Conservation (phyloP, 2,329 filamentous ascomycete species). For the Metarhizium robertsii region DNA sequence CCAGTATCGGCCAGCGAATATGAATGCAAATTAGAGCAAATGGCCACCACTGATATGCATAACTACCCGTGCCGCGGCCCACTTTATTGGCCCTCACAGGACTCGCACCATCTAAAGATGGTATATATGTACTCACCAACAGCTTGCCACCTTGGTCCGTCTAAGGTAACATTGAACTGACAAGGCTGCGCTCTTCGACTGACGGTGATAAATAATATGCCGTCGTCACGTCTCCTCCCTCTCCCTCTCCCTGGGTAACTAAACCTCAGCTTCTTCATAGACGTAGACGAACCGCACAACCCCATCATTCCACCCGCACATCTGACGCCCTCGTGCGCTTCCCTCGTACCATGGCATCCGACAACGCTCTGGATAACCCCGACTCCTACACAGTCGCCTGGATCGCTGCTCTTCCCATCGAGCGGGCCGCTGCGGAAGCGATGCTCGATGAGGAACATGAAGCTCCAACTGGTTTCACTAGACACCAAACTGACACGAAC, state of each 20-base stretch:
- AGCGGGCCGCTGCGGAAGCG: constrained; percentile 10
- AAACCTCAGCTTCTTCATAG: not conserved
- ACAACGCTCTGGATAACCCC: constrained; percentile 1
- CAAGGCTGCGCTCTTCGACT: no score
- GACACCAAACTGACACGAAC: constrained; percentile 8
- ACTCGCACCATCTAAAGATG: no score
- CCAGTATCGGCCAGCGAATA: no score
- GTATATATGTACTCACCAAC: no score
- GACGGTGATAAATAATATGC: no score
- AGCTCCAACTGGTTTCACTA: not conserved
- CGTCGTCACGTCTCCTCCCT: no score
- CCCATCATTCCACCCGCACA: not conserved
- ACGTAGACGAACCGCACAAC: not conserved
- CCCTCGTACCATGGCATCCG: not conserved
- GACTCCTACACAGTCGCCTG: constrained; percentile 12
- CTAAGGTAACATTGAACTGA: no score
- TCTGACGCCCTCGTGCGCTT: not conserved
- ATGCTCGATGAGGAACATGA: constrained; percentile 12
- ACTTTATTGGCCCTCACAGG: no score
- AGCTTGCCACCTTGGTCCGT: no score
- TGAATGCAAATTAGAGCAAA: no score
- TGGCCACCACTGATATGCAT: no score
- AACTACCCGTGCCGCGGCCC: no score
- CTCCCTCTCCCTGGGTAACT: not conserved
- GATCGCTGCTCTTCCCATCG: constrained; percentile 10